Base-by-base conservation (phyloP, 768 basidiomycete genomes). In the Hericium alpestre region DNA sequence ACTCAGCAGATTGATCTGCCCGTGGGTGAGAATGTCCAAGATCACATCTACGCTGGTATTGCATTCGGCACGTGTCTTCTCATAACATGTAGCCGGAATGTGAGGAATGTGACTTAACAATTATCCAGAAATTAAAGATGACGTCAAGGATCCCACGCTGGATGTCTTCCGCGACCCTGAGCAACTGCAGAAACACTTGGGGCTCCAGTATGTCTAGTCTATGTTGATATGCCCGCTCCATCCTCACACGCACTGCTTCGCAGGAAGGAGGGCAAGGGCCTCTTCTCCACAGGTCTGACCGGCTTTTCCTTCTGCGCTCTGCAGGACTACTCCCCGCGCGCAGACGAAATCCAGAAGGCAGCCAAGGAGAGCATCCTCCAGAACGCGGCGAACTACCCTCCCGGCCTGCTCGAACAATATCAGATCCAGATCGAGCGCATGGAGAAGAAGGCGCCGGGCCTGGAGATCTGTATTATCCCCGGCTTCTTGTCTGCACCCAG, bases 1-100 rank as follows among this genome's bases (percentile, higher is more conserved):
- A 20, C 55, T 16, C 47, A 46, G 13, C 25, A 20, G 5, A 51
- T 60, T 9, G 37, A 60, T 38, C 48, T 62, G 27, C 56, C 13
- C 43, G 61, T 62, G 20, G 61, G 61, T 13, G 54, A 53, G 22
- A 62, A 62, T 20, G 20, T 62, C 10, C 61, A 62, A 50, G 61
- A 62, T 49, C 61, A 62, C 43, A 38, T 27, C 12, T 48, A 56
- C 20, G 10, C 16, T 1, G 51, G 37, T 16, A 4, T 55, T 9
- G n/a, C 32, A 7, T 60, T 57, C 16, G 54, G 59, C 60, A 39
- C 20, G 59, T 37, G 13, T 39, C 51, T 15, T 32, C 38, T n/a
- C 32, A 38, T 39, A 11, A 32, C 8, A n/a, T 48, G 3, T 41
- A n/a, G 5, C 25, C 22, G 5, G 50, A 16, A 5, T 38, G 23